Evolutionary conservation across 345 rosid species (phyloP).

Genomic region (Pseudoturritis turrita): DNA sequence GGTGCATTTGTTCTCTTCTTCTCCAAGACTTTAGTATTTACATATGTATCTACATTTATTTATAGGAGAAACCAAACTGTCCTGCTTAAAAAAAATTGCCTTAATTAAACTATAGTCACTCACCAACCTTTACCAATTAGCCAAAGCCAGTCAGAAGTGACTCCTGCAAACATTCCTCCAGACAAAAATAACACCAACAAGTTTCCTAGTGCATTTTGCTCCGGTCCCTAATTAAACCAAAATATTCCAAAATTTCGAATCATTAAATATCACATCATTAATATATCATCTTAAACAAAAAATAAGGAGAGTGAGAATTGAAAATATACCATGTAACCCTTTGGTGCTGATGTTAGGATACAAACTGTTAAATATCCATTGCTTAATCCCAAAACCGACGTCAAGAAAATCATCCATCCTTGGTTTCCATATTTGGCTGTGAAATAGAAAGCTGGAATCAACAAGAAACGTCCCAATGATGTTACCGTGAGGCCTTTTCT

Average conservation of each 20-base stretch:
- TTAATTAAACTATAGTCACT: not conserved
- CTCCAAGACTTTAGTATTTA: not conserved
- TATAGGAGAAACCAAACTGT: not conserved
- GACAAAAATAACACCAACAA: slow-evolving; percentile 48
- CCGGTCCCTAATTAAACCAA: slow-evolving; percentile 53
- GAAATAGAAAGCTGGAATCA: slow-evolving; percentile 74
- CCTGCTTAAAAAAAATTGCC: not conserved
- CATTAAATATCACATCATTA: not conserved
- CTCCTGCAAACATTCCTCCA: slow-evolving; percentile 60
- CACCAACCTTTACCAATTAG: slow-evolving; percentile 46
- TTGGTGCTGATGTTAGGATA: slow-evolving; percentile 60
- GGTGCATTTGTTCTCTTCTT: not conserved
- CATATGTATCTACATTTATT: not conserved
- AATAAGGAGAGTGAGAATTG: not conserved
- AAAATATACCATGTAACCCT: slow-evolving; percentile 17
- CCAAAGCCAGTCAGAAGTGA: slow-evolving; percentile 70
- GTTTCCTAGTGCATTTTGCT: slow-evolving; percentile 81
- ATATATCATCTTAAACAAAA: too few species aligned
- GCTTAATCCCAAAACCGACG: slow-evolving; percentile 53
- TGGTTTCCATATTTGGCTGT: slow-evolving; percentile 62
- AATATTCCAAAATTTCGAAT: not conserved
- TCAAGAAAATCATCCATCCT: slow-evolving; percentile 74
- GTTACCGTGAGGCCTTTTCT: slow-evolving; percentile 50
- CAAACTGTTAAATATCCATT: slow-evolving; percentile 74
- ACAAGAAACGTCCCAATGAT: slow-evolving; percentile 47